These are phyloP conservation scores for Komagataella ulmi DNA, from an alignment of 805 yeast species.

Conservation along the genomic window DNA sequence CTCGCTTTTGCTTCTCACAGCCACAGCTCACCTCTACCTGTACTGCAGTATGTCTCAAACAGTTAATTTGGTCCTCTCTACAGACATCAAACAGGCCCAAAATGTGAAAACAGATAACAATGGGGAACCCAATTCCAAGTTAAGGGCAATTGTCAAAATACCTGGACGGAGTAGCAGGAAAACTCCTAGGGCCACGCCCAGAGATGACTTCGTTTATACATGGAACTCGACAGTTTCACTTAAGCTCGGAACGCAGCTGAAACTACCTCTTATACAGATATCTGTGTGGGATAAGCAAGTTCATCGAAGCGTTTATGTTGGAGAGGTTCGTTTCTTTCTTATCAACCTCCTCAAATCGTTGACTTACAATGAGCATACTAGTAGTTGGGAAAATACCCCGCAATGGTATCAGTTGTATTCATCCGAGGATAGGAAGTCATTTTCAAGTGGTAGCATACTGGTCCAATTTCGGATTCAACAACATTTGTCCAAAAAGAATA, in stretches of 20 bases:
- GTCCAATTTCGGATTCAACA: neutral
- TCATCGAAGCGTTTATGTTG: slow-evolving; percentile 11
- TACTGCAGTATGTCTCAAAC: neutral
- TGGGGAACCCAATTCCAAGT: neutral
- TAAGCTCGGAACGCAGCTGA: neutral
- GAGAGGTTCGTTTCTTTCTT: slow-evolving; percentile 14
- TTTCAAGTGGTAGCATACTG: slow-evolving; percentile 13
- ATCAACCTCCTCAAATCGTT: slow-evolving; percentile 9
- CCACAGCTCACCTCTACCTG: neutral
- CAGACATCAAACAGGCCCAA: neutral
- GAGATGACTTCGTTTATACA: neutral
- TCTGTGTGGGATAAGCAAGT: slow-evolving; percentile 11
- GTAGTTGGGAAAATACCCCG: slow-evolving; percentile 7
- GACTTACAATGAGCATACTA: neutral
- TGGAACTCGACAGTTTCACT: neutral
- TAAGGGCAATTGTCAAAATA: neutral
- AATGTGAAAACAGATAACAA: neutral
- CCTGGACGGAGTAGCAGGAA: neutral
- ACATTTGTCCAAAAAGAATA: slow-evolving; percentile 3
- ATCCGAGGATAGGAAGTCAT: slow-evolving; percentile 10
- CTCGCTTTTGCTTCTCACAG: neutral
- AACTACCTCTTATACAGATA: neutral
- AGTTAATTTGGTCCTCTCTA: neutral
- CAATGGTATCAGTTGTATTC: slow-evolving; percentile 13
- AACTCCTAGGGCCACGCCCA: neutral